Evolutionary conservation across 2,329 filamentous ascomycete species (phyloP).

Genomic region (Catunica adiposa): DNA sequence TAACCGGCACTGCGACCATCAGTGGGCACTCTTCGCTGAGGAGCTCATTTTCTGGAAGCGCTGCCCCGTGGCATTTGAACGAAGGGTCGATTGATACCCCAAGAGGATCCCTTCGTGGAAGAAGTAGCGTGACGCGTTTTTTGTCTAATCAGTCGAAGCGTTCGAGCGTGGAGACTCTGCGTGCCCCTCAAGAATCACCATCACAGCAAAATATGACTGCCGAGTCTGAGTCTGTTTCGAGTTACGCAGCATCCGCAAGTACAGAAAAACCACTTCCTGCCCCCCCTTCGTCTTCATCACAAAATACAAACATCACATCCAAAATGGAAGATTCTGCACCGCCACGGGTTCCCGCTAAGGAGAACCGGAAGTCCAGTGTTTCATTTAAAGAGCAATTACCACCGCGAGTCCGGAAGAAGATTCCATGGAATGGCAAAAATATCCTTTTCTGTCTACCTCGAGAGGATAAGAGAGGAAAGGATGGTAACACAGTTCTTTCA

Average conservation of each 20-base stretch:
- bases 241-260: background rate
- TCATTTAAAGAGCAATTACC: slow-evolving; percentile 27
- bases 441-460: slow-evolving; percentile 54
- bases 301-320: background rate
- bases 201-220: slow-evolving; percentile 11
- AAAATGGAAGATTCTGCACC: slow-evolving; percentile 16
- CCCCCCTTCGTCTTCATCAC: background rate
- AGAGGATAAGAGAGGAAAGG: slow-evolving; percentile 47
- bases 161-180: slow-evolving; percentile 40
- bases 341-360: slow-evolving; percentile 24
- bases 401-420: slow-evolving; percentile 50
- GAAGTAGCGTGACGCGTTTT: slow-evolving; percentile 9
- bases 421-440: slow-evolving; percentile 59
- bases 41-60: slow-evolving; percentile 41
- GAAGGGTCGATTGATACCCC: slow-evolving; percentile 29
- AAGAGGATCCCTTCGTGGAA: slow-evolving; percentile 17
- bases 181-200: slow-evolving; percentile 3
- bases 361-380: slow-evolving; percentile 19
- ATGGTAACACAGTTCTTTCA: slow-evolving; percentile 36
- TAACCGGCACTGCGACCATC: slow-evolving; percentile 31
- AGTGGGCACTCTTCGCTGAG: slow-evolving; percentile 63
- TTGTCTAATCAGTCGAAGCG: slow-evolving; percentile 24
- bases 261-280: slow-evolving; percentile 12
- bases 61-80: slow-evolving; percentile 30
- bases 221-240: slow-evolving; percentile 6